Conservation (phyloP, 2,329 filamentous ascomycete genomes). For the Byssochlamys sp. region DNA sequence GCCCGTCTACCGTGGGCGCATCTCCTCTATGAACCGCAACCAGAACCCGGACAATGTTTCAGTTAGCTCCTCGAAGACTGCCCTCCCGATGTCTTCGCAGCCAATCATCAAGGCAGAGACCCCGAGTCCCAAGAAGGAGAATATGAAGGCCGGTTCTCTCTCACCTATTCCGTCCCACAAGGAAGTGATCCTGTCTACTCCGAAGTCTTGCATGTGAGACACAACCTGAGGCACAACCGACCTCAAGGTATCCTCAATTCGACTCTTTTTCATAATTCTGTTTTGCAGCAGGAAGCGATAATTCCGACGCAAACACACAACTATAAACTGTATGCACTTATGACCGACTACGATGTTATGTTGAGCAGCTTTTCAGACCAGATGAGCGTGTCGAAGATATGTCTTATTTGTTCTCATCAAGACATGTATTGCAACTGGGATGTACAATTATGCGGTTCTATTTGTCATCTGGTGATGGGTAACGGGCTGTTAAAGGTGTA, state of each 20-base stretch:
- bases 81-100: conserved; percentile 20
- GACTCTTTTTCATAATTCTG: not conserved
- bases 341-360: not conserved
- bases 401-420: not conserved
- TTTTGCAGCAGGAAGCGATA: not conserved
- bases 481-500: not conserved
- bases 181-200: conserved; percentile 27
- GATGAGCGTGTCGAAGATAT: not conserved
- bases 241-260: not conserved
- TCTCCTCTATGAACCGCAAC: conserved; percentile 16
- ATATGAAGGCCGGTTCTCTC: conserved; percentile 25
- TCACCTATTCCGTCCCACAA: conserved; percentile 32
- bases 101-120: conserved; percentile 24
- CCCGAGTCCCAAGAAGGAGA: conserved; percentile 34
- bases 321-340: not conserved
- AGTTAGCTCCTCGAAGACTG: conserved; percentile 27
- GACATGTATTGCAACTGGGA: not conserved
- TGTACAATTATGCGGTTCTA: not conserved
- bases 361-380: not conserved
- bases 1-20: conserved; percentile 24
- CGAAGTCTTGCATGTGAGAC: conserved; percentile 22
- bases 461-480: not conserved
- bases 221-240: conserved; percentile 4
- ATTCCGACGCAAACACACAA: not conserved
- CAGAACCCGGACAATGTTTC: conserved; percentile 21